Conservation (phyloP, 129 eudicot species). For the Dittrichia graveolens region DNA sequence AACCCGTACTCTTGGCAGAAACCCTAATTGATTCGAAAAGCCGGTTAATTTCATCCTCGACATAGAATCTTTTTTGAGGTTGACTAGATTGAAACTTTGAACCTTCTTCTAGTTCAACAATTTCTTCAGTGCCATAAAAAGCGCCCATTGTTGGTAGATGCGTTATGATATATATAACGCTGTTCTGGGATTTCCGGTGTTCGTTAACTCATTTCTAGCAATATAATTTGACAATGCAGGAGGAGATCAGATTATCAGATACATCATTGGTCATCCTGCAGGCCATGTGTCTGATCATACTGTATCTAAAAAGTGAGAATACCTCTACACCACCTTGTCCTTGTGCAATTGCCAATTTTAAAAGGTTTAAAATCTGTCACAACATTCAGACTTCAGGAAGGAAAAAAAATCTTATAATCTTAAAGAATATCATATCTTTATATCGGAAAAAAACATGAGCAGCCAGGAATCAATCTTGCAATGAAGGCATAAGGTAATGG, state of each 20-base stretch:
- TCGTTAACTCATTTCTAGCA: slow-evolving; percentile 35
- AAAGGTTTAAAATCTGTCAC: slow-evolving; percentile 17
- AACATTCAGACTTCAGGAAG: neutral
- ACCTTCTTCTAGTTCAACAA: slow-evolving; percentile 56
- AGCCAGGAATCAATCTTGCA: no score
- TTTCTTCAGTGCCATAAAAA: slow-evolving; percentile 48
- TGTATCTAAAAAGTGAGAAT: neutral
- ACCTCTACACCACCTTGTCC: neutral
- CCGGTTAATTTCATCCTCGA: slow-evolving; percentile 79
- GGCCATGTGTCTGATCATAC: slow-evolving; percentile 3
- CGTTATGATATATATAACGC: neutral
- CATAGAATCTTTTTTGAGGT: slow-evolving; percentile 40
- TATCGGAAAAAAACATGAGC: no score
- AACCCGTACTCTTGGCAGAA: slow-evolving; percentile 40
- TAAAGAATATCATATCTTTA: neutral
- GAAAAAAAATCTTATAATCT: slow-evolving; percentile 6
- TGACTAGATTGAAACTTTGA: slow-evolving; percentile 35
- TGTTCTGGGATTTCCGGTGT: neutral
- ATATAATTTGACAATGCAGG: no score
- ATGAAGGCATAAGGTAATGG: no score
- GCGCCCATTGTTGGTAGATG: slow-evolving; percentile 41
- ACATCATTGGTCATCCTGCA: neutral
- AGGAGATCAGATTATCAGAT: neutral
- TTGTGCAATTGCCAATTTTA: neutral
- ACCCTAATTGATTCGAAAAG: slow-evolving; percentile 70